Percentiles rank a stretch among this genome's conserved stretches.
These are phyloP conservation scores for Candida glucosophila DNA, from an alignment of 1,139 yeast species.

Conservation along the genomic window DNA sequence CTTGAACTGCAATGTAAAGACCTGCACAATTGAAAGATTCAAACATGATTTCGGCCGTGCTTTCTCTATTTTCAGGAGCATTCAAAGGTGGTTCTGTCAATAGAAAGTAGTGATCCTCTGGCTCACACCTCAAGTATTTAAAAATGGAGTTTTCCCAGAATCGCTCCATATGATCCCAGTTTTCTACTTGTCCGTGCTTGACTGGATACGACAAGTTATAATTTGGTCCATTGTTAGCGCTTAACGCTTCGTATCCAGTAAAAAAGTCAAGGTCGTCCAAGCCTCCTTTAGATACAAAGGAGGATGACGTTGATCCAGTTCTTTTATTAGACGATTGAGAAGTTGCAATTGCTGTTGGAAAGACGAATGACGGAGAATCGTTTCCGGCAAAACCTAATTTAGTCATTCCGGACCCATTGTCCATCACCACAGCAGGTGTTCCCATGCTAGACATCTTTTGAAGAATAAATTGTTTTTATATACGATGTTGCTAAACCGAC, in stretches of 20 bases:
- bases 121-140: constrained; percentile 93
- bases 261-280: constrained; percentile 91
- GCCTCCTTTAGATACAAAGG: constrained; percentile 67
- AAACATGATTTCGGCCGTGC: constrained; percentile 97
- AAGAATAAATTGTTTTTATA: no score
- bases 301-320: constrained; percentile 34
- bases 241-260: constrained; percentile 92
- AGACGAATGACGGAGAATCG: constrained; percentile 93
- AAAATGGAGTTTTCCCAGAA: constrained; percentile 97
- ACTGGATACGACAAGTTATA: constrained; percentile 88
- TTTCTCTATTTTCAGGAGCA: constrained; percentile 98
- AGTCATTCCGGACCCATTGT: constrained; percentile 96
- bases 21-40: constrained; percentile 99
- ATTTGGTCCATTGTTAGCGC: constrained; percentile 83
- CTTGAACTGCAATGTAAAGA: constrained; percentile 95
- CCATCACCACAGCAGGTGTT: constrained; percentile 94
- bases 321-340: constrained; percentile 35
- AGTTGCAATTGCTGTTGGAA: constrained; percentile 97
- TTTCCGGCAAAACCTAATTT: constrained; percentile 98
- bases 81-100: constrained; percentile 97
- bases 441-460: constrained; percentile 53
- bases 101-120: constrained; percentile 94
- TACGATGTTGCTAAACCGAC: no score
- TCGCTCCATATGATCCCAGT: constrained; percentile 99
- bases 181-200: constrained; percentile 95